Evolutionary conservation across 257 asterid species (phyloP).

Genomic region (Plantago ovata): DNA sequence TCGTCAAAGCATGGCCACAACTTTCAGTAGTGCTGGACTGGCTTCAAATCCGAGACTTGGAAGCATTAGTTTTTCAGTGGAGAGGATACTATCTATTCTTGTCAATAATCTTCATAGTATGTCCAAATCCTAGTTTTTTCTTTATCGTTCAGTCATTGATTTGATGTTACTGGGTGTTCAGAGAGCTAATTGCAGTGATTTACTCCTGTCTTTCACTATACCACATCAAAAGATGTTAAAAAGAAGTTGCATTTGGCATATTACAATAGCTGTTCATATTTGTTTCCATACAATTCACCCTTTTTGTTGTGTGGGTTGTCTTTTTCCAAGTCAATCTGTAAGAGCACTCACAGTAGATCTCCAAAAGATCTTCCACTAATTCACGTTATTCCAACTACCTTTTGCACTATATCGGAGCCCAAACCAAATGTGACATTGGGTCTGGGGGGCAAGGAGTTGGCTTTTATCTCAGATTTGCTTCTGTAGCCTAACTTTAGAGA

Average conservation of each 20-base stretch:
- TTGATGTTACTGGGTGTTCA: constrained; percentile 11
- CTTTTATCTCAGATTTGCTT: no score
- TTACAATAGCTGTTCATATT: no score
- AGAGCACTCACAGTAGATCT: no score
- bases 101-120: constrained; percentile 90
- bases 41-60: constrained; percentile 78
- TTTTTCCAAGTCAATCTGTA: no score
- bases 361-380: no score
- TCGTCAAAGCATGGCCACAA: constrained; percentile 64
- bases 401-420: no score
- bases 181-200: constrained; percentile 13
- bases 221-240: constrained; percentile 4
- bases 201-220: background rate
- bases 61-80: constrained; percentile 79
- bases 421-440: no score
- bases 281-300: constrained; percentile 6
- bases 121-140: constrained; percentile 31
- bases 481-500: no score
- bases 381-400: no score
- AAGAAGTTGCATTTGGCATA: no score
- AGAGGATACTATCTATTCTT: constrained; percentile 80
- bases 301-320: background rate
- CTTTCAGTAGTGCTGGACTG: constrained; percentile 61
- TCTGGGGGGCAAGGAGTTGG: no score
- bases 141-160: constrained; percentile 15